Evolutionary conservation across 805 yeast genomes (phyloP), one percentile per base, ranked within the genome.

Genomic region (Blastobotrys muscicola): DNA sequence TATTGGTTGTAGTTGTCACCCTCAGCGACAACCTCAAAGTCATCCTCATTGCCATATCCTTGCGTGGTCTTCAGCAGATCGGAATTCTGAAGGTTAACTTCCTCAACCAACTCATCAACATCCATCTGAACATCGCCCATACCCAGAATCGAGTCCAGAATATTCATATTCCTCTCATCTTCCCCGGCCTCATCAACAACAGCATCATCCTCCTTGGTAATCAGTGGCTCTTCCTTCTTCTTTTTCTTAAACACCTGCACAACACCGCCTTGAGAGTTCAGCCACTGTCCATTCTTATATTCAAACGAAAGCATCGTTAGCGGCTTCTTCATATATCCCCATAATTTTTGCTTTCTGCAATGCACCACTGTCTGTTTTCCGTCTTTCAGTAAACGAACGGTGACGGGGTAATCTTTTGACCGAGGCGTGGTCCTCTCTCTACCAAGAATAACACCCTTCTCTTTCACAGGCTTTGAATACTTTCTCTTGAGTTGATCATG

Each of bases 301-400:
- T 61, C 69, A 74, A 0, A 81, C 83, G 51, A 87, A 67, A 52
- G 82, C 92, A 30, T 72, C 70, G 2, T 20, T 20, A 71, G 59
- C 2, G 71, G 67, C 53, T 74, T 80, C 64, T 83, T 84, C 51
- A 83, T 87, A 48, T 76, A 72, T 2, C 97, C 97, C 98, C 98
- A 90, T 34, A 92, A 70, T 58, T 87, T 87, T 29, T 80, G 76
- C 64, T 87, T 86, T 53, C 72, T 73, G 51, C 80, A 68, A 52
- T 75, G 75, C 45, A 82, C 62, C 4, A 68, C 67, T 76, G 62
- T 38, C 63, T 72, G 5, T 80, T 85, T 54, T 73, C 76, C 46
- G 74, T 70, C 26, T 20, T 20, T 20, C 26, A 20, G 26, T 6
- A 20, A 4, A 20, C 26, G 26, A 20, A 20, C 6, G 6, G 26